Percentiles rank a stretch among this genome's conserved stretches.
Conservation (phyloP, 176 grass and related monocot genomes). For the Triticum timopheevii region DNA sequence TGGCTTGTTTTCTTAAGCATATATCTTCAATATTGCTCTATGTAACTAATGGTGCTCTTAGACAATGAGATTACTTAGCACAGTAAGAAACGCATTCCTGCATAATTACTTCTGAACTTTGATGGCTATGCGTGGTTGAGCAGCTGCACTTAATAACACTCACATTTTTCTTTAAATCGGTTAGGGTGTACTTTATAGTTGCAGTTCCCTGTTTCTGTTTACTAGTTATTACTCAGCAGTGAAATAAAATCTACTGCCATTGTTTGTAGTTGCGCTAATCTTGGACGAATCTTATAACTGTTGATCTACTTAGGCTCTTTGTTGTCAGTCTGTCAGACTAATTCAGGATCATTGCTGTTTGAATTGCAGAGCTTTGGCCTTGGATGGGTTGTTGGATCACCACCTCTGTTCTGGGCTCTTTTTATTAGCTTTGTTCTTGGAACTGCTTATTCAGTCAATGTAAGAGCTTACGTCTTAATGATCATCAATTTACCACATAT, state of each 20-base stretch:
- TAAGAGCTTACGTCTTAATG: constrained; percentile 36
- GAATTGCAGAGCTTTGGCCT: constrained; percentile 81
- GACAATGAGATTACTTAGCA: neutral
- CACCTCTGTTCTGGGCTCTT: constrained; percentile 83
- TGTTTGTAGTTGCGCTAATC: neutral
- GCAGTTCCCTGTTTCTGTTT: neutral
- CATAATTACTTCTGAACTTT: neutral
- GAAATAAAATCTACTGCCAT: neutral
- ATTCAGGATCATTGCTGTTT: constrained; percentile 27
- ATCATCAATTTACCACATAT: neutral
- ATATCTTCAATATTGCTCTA: neutral
- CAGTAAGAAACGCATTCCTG: neutral
- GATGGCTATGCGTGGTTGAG: neutral
- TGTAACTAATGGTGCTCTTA: neutral
- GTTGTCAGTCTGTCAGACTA: constrained; percentile 24
- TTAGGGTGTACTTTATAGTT: neutral
- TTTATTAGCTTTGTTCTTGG: constrained; percentile 97
- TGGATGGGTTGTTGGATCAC: constrained; percentile 74
- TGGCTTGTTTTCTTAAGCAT: neutral
- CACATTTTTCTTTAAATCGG: neutral
- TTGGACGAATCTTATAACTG: neutral
- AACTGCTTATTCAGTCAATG: constrained; percentile 95
- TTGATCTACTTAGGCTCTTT: neutral
- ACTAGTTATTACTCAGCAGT: neutral
- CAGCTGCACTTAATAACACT: neutral